Percentiles rank a stretch among this genome's conserved stretches.
Conservation (phyloP, 2,329 filamentous ascomycete genomes). For the Colletotrichum lupini region DNA sequence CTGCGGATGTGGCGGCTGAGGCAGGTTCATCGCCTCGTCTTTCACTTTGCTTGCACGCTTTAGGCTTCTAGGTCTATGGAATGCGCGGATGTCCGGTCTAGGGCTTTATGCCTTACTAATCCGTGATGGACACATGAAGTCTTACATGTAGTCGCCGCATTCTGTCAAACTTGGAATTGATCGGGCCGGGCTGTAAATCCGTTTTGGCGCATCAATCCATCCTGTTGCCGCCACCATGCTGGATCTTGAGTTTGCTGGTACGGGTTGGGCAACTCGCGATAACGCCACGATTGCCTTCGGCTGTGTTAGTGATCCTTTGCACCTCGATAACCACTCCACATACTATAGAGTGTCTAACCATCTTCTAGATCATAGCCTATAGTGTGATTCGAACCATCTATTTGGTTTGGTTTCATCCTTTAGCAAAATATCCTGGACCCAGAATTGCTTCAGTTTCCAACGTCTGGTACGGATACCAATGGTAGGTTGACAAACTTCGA, state of each 20-base stretch:
- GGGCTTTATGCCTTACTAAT: neutral
- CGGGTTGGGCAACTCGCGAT: neutral
- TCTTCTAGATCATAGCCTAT: neutral
- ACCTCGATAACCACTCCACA: too few relatives aligned
- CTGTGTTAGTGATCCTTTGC: neutral
- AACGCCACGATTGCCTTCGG: neutral
- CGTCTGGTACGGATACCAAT: conserved; percentile 57
- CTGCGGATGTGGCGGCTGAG: neutral
- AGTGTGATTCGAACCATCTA: conserved; percentile 41
- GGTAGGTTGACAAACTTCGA: neutral
- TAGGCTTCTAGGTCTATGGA: neutral
- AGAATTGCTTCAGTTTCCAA: conserved; percentile 56
- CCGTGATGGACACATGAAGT: neutral
- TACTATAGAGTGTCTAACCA: neutral
- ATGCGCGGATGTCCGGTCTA: neutral
- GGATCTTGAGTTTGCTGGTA: neutral
- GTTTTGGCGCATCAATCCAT: neutral
- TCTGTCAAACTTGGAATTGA: neutral
- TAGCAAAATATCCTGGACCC: conserved; percentile 58
- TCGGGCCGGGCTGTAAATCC: neutral
- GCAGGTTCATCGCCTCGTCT: neutral
- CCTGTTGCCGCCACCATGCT: neutral
- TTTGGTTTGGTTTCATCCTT: conserved; percentile 54
- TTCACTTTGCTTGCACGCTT: too few relatives aligned
- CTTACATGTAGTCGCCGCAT: neutral